These are phyloP conservation scores for Euphrasia arctica DNA, from an alignment of 305 asterid species.

Conservation along the genomic window DNA sequence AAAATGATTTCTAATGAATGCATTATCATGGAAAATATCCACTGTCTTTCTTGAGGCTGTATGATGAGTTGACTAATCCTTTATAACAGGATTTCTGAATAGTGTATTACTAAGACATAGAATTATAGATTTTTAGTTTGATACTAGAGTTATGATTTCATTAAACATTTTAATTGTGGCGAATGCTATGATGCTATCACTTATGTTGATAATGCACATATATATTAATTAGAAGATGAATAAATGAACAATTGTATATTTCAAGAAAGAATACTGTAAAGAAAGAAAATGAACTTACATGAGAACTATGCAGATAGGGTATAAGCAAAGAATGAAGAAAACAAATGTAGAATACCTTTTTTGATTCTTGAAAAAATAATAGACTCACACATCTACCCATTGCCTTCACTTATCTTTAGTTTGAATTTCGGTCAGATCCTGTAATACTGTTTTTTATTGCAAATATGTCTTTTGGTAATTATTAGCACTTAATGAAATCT, in stretches of 20 bases:
- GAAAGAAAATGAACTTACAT: too few species aligned
- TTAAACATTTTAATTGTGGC: background rate
- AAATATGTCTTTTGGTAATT: constrained; percentile 13
- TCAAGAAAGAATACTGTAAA: too few species aligned
- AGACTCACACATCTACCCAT: background rate
- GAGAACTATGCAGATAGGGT: too few species aligned
- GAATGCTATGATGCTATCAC: too few species aligned
- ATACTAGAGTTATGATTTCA: background rate
- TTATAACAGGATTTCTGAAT: background rate
- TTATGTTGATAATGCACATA: too few species aligned
- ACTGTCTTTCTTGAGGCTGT: constrained; percentile 3
- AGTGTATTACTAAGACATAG: background rate
- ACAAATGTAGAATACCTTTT: too few species aligned
- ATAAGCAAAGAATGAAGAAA: too few species aligned
- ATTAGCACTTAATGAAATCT: constrained; percentile 18
- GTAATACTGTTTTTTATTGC: constrained; percentile 6
- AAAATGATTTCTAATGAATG: background rate
- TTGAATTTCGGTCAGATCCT: background rate
- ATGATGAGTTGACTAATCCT: constrained; percentile 2
- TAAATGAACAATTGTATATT: too few species aligned
- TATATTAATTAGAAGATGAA: too few species aligned
- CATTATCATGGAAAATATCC: background rate
- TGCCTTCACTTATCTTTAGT: constrained; percentile 11
- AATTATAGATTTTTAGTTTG: background rate
- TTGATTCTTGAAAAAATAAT: background rate